Evolutionary conservation across 177 flowering plant genomes (phyloP), one percentile per base, ranked within the genome.

Genomic region (Vitis hybrid): DNA sequence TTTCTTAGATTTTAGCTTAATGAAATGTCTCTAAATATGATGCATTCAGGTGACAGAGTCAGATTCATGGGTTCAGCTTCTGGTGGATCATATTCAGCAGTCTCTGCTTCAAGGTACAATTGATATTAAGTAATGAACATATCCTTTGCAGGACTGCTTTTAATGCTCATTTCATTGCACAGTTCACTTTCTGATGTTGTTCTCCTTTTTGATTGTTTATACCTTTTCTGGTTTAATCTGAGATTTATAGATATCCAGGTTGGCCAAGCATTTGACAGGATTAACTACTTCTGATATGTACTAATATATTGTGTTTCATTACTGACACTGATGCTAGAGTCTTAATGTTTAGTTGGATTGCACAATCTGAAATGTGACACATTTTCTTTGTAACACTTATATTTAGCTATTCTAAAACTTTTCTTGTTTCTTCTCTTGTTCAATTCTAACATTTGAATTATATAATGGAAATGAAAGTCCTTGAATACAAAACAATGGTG

Each of bases 11-110:
- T 11, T 54, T 12, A 4, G 5, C 3, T 53, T 20, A 13, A 15
- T 67, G 30, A 50, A 35, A 35, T 3, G 27, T 53, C 9, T 56
- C 9, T 20, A 11, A 49, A 52, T 54, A 18, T 74, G n/a, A 63
- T 76, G 67, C 65, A 17, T 74, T 63, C 80, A 93, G 98, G 98
- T 77, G 98, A 93, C 76, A 81, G 84, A 67, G 95, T 93, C 57
- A 90, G 74, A 76, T 91, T 79, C 69, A 73, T 74, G 50, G 88
- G 86, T 66, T 68, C 87, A 4, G 59, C 79, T 72, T 80, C 85
- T 58, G 71, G 77, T 63, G 72, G 77, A 57, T 70, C 82, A 46
- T 85, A 83, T 80, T 69, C 88, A 57, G 46, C 84, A 50, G 55
- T 86, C 49, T 75, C 85, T 49, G 70, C 87, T 68, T 62, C 85